phyloP scores from a whole-genome alignment of 2,329 filamentous ascomycete species.

The Colletotrichum falcatum region DNA sequence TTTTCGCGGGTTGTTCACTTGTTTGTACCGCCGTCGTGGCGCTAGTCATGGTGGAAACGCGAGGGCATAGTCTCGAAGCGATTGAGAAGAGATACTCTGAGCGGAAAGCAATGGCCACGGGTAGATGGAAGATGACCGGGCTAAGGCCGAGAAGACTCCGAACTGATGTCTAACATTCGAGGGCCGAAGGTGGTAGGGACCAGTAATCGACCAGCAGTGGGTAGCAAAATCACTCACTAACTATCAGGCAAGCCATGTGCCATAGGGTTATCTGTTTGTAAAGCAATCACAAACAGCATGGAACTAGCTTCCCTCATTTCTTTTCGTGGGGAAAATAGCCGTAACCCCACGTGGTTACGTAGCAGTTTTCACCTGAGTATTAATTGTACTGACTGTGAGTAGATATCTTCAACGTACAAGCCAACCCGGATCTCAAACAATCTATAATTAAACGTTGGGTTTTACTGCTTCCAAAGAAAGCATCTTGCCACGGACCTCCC shows the following conservation, averaged over 20 bases:
- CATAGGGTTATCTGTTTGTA: too few species aligned
- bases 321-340: neutral
- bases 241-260: neutral
- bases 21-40: conserved; percentile 52
- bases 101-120: neutral
- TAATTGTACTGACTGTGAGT: neutral
- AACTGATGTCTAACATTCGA: neutral
- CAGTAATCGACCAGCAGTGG: neutral
- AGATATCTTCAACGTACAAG: neutral
- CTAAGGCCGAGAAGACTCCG: conserved; percentile 4
- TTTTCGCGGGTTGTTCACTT: conserved; percentile 57
- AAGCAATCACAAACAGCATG: neutral
- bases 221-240: neutral
- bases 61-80: conserved; percentile 55
- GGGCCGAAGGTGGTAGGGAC: neutral
- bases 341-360: neutral
- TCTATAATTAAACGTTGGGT: conserved; percentile 1
- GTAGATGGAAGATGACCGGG: conserved; percentile 4
- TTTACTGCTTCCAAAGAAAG: conserved; percentile 27
- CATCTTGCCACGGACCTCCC: conserved; percentile 23
- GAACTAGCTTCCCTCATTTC: too few species aligned
- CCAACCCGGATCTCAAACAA: neutral
- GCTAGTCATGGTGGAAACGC: conserved; percentile 58
- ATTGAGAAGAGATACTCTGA: conserved; percentile 48
- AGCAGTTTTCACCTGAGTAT: neutral